A percentile compares a stretch with the other conserved stretches of the same genome.
These are phyloP conservation scores for Balakata baccata DNA, from an alignment of 345 rosid genomes.

Conservation along the genomic window DNA sequence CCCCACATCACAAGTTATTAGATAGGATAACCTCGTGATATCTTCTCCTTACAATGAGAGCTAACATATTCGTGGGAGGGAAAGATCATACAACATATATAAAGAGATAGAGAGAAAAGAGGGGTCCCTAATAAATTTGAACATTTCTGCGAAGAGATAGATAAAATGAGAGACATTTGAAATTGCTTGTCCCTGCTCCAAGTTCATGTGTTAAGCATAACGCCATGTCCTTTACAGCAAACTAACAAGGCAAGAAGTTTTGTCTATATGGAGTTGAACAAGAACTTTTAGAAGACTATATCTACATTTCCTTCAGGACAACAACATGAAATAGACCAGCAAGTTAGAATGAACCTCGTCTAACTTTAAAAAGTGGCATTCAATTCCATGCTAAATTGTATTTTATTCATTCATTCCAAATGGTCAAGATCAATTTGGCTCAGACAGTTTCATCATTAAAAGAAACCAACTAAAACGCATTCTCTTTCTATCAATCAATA, in stretches of 20 bases:
- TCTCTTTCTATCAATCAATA: background rate
- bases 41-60: no score
- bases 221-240: no score
- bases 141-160: no score
- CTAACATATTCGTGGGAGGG: no score
- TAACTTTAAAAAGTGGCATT: background rate
- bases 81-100: background rate
- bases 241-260: no score
- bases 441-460: background rate
- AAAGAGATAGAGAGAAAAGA: no score
- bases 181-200: no score
- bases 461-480: background rate
- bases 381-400: background rate
- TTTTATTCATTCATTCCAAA: background rate
- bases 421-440: background rate
- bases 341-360: background rate
- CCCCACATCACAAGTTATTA: background rate
- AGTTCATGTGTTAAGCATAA: background rate
- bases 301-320: background rate
- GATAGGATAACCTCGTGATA: background rate
- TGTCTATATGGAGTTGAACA: no score
- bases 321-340: background rate
- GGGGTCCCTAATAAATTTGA: no score
- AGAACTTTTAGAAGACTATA: no score
- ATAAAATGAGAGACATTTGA: no score